These are phyloP conservation scores for Phytophthora megakarya DNA, from an alignment of 352 stramenopile species.

Conservation along the genomic window DNA sequence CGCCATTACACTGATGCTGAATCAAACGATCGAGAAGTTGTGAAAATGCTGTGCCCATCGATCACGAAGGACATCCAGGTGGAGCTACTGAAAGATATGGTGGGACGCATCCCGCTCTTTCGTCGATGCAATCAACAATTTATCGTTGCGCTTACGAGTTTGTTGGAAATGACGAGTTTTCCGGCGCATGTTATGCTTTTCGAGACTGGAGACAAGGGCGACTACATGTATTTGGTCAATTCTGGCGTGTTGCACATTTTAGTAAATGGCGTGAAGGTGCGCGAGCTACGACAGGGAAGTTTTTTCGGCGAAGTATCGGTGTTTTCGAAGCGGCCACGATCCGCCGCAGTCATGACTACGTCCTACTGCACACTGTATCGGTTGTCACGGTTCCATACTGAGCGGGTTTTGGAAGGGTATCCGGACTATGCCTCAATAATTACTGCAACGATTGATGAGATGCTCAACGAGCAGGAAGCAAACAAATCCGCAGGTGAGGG, in stretches of 20 bases:
- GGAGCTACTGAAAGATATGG: slow-evolving; percentile 61
- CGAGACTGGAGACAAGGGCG: slow-evolving; percentile 54
- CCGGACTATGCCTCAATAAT: slow-evolving; percentile 58
- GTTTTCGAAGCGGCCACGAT: slow-evolving; percentile 63
- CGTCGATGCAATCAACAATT: slow-evolving; percentile 64
- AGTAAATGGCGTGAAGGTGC: slow-evolving; percentile 59
- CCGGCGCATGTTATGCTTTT: slow-evolving; percentile 63
- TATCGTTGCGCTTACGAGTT: slow-evolving; percentile 64
- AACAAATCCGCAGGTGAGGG: neutral
- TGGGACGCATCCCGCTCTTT: slow-evolving; percentile 67
- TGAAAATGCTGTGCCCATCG: slow-evolving; percentile 71
- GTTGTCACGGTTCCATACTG: slow-evolving; percentile 64
- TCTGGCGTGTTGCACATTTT: slow-evolving; percentile 65
- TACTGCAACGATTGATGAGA: slow-evolving; percentile 45
- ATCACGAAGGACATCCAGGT: slow-evolving; percentile 81
- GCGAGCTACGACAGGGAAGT: slow-evolving; percentile 64
- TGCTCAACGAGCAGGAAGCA: slow-evolving; percentile 43
- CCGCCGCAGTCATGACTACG: slow-evolving; percentile 57
- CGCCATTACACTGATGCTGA: slow-evolving; percentile 73
- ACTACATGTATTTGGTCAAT: slow-evolving; percentile 80
- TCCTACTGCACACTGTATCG: slow-evolving; percentile 75
- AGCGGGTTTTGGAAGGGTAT: slow-evolving; percentile 64
- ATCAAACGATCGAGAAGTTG: slow-evolving; percentile 65
- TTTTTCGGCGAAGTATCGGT: slow-evolving; percentile 80
- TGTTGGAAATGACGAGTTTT: slow-evolving; percentile 69